Evolutionary conservation across 73 alveolate species (phyloP), one percentile per base, ranked within the genome.

Genomic region (Chromera velia): DNA sequence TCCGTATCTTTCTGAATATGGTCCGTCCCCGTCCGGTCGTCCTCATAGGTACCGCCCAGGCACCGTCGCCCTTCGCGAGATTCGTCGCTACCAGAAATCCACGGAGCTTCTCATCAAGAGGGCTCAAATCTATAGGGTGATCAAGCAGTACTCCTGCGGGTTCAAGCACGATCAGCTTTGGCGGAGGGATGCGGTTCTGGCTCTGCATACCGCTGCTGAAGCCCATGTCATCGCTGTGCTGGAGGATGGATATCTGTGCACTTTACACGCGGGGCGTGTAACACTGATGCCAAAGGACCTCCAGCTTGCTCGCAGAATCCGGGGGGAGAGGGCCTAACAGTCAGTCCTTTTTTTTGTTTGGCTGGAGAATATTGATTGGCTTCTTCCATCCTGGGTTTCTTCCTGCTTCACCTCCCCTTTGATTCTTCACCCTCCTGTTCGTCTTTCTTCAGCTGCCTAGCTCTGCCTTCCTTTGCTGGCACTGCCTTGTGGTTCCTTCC

Each of bases 21-120:
- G n/a, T n/a, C n/a, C n/a, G n/a, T n/a, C n/a, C n/a, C n/a, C n/a
- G n/a, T n/a, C n/a, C n/a, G n/a, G n/a, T n/a, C n/a, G n/a, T n/a
- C 95, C 95, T 34, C 94, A 90, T 75, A 90, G 94, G 81, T 89
- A 74, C 76, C 82, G 95, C 77, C 95, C 95, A 33, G 97, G 97
- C 34, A 89, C 95, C 46, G 94, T 90, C 55, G 97, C 95, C 29
- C 80, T 90, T 34, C 82, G 93, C 80, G 97, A 91, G 81, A 91
- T 91, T 34, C 86, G 92, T 72, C 89, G 87, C 83, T 91, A 65
- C 81, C 87, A 91, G 83, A 90, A 91, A 81, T 73, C 90, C 72
- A 90, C 95, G 69, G 93, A 90, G 70, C 90, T 91, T 9, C 82
- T 91, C 28, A 87, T 91, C 32, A 87, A 90, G 70, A 91, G 90